These are phyloP conservation scores for Rubroboletus pulcherrimus DNA, from an alignment of 768 basidiomycete species.

Conservation along the genomic window DNA sequence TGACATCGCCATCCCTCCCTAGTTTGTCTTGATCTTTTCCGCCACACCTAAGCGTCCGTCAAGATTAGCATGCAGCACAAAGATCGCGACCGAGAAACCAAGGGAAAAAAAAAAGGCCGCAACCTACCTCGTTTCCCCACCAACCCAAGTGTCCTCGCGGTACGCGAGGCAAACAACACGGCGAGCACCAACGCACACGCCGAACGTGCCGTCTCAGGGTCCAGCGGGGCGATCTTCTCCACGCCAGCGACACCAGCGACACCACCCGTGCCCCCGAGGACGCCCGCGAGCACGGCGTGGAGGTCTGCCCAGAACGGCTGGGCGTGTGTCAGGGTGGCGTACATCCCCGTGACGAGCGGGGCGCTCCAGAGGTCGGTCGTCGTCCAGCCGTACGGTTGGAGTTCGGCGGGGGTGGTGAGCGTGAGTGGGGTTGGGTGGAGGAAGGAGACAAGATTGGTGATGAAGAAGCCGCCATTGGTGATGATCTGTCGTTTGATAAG, in stretches of 20 bases:
- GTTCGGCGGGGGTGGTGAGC: conserved; percentile 74
- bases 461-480: conserved; percentile 80
- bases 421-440: conserved; percentile 66
- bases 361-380: conserved; percentile 85
- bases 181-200: conserved; percentile 66
- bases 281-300: conserved; percentile 45
- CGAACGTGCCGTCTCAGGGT: conserved; percentile 64
- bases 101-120: background rate
- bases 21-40: conserved; percentile 30
- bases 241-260: conserved; percentile 2
- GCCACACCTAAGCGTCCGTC: background rate
- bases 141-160: conserved; percentile 58
- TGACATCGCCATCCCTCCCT: background rate
- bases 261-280: conserved; percentile 35
- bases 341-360: conserved; percentile 69
- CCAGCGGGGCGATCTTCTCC: conserved; percentile 43
- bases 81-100: too few species aligned
- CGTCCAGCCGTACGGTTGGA: conserved; percentile 82
- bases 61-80: background rate
- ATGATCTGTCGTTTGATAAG: conserved; percentile 42
- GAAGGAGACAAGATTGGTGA: conserved; percentile 70
- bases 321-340: conserved; percentile 79
- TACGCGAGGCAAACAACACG: conserved; percentile 57
- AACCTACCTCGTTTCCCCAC: conserved; percentile 17
- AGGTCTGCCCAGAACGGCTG: conserved; percentile 78